These are phyloP conservation scores for Trifolium dubium DNA, from an alignment of 306 rosid genomes.

Conservation along the genomic window DNA sequence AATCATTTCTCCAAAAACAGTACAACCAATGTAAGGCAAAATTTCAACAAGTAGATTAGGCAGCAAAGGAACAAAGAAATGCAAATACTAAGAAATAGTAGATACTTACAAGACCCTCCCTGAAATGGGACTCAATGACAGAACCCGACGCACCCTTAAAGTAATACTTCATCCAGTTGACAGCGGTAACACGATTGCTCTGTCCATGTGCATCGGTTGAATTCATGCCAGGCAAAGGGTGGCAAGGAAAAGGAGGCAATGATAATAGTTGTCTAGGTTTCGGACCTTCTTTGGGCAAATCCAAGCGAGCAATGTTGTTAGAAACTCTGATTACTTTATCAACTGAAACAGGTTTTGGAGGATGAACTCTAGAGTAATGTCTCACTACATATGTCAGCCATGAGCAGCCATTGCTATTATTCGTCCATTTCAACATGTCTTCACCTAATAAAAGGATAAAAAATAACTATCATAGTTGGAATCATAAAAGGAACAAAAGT, in stretches of 20 bases:
- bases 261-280: constrained; percentile 86
- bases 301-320: constrained; percentile 77
- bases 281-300: constrained; percentile 70
- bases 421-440: constrained; percentile 42
- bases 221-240: constrained; percentile 65
- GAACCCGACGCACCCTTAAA: constrained; percentile 63
- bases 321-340: constrained; percentile 72
- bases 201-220: constrained; percentile 41
- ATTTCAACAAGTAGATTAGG: too few relatives aligned
- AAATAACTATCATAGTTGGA: too few relatives aligned
- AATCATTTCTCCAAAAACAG: too few relatives aligned
- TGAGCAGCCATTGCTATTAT: constrained; percentile 27
- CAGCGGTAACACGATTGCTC: constrained; percentile 61
- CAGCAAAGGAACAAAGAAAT: neutral
- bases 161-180: constrained; percentile 88
- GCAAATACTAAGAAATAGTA: neutral
- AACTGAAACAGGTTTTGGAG: constrained; percentile 64
- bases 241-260: constrained; percentile 79
- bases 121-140: constrained; percentile 80
- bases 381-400: constrained; percentile 36
- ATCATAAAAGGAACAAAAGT: too few relatives aligned
- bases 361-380: constrained; percentile 61
- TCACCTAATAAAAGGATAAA: neutral
- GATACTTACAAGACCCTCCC: constrained; percentile 80
- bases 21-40: too few relatives aligned